Conservation (phyloP, 768 basidiomycete genomes). For the Exidia glandulosa region DNA sequence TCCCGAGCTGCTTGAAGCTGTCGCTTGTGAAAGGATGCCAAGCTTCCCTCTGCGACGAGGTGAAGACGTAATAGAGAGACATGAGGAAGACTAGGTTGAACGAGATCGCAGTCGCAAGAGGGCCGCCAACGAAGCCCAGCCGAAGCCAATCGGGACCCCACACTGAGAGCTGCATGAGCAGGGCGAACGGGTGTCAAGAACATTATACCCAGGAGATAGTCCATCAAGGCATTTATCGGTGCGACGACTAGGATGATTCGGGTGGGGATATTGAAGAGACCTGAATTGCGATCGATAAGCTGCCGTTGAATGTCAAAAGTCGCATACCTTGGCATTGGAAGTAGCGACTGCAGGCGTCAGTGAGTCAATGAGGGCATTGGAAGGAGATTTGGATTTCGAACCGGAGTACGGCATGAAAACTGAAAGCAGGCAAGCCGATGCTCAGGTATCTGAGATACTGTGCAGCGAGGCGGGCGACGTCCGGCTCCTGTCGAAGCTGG, state of each 20-base stretch:
- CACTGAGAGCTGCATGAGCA: constrained; percentile 26
- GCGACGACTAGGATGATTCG: constrained; percentile 73
- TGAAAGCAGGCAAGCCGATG: constrained; percentile 69
- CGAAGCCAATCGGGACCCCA: constrained; percentile 75
- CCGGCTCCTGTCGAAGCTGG: constrained; percentile 65
- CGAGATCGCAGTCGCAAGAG: constrained; percentile 77
- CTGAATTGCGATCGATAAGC: too few species aligned
- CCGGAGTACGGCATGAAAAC: constrained; percentile 45
- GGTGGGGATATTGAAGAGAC: constrained; percentile 80
- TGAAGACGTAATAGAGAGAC: constrained; percentile 55
- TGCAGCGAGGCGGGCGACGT: constrained; percentile 68
- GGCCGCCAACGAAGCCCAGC: constrained; percentile 87
- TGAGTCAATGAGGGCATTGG: background rate
- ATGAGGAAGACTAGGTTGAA: constrained; percentile 71
- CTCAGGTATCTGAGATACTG: constrained; percentile 68
- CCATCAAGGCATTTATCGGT: constrained; percentile 74
- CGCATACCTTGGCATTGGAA: constrained; percentile 72
- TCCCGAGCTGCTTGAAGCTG: constrained; percentile 55
- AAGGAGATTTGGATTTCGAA: constrained; percentile 12
- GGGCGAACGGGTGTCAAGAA: background rate
- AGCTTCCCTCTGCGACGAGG: constrained; percentile 51
- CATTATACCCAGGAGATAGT: constrained; percentile 64
- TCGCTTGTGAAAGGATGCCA: constrained; percentile 68
- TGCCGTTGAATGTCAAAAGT: too few species aligned
- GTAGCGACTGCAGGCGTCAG: constrained; percentile 43